Evolutionary conservation across 1,284 basidiomycete species (phyloP), one percentile per base, ranked within the genome.

Genomic region (Phellopilus nigrolimitatus): DNA sequence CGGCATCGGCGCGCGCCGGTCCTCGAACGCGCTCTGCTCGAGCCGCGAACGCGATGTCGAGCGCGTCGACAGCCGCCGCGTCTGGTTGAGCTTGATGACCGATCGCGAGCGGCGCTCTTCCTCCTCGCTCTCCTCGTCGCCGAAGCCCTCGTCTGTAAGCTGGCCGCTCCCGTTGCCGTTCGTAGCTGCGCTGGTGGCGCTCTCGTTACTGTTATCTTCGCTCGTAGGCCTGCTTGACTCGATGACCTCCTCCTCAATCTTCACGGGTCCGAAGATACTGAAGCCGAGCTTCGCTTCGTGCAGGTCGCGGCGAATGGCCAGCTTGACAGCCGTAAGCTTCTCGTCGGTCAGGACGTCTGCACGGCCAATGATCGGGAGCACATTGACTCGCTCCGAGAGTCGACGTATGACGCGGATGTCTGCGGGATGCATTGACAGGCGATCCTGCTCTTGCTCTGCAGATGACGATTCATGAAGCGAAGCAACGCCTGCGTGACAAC

Each of bases 301-400:
- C 40, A 92, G 68, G 53, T 82, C 84, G 42, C 68, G 73, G 42
- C 79, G 76, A 61, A 91, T 75, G 54, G 84, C 88, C 60, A 80
- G 68, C 67, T 90, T 89, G 64, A 90, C 78, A 50, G 80, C 78
- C 39, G 78, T 76, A 50, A 91, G 76, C 55, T 85, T 81, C 62
- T 97, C 94, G 67, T 94, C 94, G 46, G 92, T 93, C 61, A 97
- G 77, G 50, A 28, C 84, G 64, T 91, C 89, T 3, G 87, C 73
- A 52, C 73, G 84, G 9, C 82, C 84, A 56, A 91, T 76, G 45
- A 91, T 76, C 37, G 89, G 88, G 28, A 91, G 73, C 10, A 91
- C 76, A 60, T 91, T 91, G 46, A 77, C 76, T 51, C 86, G 80
- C 21, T 74, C 71, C 15, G 84, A 74, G 25, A 92, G 74, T 43